Base-by-base conservation (phyloP, 176 grass and related monocot genomes). In the Oryza glaberrima region DNA sequence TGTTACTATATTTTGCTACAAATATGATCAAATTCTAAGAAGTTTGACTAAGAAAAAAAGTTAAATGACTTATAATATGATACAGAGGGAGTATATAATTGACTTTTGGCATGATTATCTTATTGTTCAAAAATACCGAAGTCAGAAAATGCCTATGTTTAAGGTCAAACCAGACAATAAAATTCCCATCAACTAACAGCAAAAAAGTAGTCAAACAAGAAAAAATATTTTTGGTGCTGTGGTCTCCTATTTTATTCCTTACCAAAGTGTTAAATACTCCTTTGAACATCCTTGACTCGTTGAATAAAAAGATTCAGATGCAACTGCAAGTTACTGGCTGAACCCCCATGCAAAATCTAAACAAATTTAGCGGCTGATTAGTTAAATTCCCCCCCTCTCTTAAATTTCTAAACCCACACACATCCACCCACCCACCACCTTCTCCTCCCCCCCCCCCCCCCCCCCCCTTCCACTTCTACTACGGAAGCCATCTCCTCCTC, bases 391-490 rank as follows among this genome's bases (percentile, higher is more conserved):
- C 14, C 47, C 19, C 4, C 47, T 19, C 4, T 8, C 30, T 19
- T 58, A 58, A 77, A 41, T 30, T 56, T 6, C 78, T 46, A 47
- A 36, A 72, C 52, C 45, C 67, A 82, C 83, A 82, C 83, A 52
- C n/a, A 7, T 76, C n/a, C 4, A n/a, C 76, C 25, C 9, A 58
- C 68, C 28, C 85, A 19, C 4, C 26, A 30, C 46, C 70, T 8
- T 22, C 47, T 11, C 8, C 47, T 7, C 7, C 36, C 23, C 15
- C 30, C 30, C 30, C 30, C 30, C 32, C 26, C 7, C 7, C 36
- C 23, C 15, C 28, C 28, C 28, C 28, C 28, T 20, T 25, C 68
- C 26, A 41, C 70, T 43, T 46, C 70, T 11, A 46, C 80, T n/a
- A 16, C 35, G 38, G 10, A 78, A 44, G 43, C 73, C 79, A 51